Evolutionary conservation across 2,329 filamentous ascomycete species (phyloP), one percentile per base, ranked within the genome.

Genomic region (Fusarium sp.): DNA sequence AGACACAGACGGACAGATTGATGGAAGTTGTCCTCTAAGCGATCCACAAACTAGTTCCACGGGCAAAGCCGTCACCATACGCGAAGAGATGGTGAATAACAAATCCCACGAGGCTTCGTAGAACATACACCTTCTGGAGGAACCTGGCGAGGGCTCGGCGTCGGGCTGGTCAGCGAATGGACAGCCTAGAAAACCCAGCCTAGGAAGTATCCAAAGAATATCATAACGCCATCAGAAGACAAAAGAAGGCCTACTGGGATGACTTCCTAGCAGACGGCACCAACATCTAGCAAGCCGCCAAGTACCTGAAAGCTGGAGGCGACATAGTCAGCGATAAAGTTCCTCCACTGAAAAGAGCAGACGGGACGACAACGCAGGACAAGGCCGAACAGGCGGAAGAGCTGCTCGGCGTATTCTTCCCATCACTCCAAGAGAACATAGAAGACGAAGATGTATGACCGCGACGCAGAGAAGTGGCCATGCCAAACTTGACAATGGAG

Each of bases 331-430:
- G 61, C 59, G 30, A 58, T 23, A 52, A 52, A 3, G n/a, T 58
- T 3, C 37, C 44, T 38, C 44, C n/a, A 1, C 58, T 60, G 4
- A 30, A 28, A 12, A 60, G 58, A 52, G 7, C 6, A 7, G 28
- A 60, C 9, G 16, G 58, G 10, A 52, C 11, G 5, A 52, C n/a
- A 6, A 58, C 28, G 35, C 32, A 28, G 6, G 40, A 59, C 5
- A 47, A 52, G 61, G 68, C 33, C 38, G 67, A 49, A 28, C n/a
- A 58, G 19, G 54, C 30, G 19, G 54, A 58, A 12, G 56, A 59
- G 5, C 56, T 56, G 6, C 57, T 75, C 12, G 58, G 33, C 28
- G 47, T 54, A 6, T 74, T 77, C 53, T 77, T 75, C 63, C 42
- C 35, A 6, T 47, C 25, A 1, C 23, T 65, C 3, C 54, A 54